Evolutionary conservation across 129 eudicot species (phyloP), one percentile per base, ranked within the genome.

Genomic region (Tanacetum coccineum): DNA sequence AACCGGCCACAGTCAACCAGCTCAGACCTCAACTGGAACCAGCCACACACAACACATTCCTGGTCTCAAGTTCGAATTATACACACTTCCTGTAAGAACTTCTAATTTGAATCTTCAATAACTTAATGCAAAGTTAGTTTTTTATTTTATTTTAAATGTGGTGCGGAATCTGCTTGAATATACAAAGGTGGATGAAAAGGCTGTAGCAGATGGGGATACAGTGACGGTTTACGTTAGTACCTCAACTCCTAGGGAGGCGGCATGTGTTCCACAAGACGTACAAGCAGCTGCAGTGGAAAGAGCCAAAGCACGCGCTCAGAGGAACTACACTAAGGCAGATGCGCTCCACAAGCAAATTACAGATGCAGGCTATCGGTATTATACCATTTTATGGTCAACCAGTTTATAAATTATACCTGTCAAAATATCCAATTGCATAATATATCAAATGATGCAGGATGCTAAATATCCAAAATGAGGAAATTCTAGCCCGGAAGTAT

Each of bases 171-270:
- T 68, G 54, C 9, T 51, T 30, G 59, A 22, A 25, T 47, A 46
- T 68, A 76, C 59, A 61, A 6, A 92, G 98, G 95, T 93, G 71
- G 96, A 93, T 71, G 79, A 59, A 51, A 93, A 86, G 68, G 89
- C 96, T 42, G 96, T 86, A 39, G 96, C 96, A 12, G 98, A 93
- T 64, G 98, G 98, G 14, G 98, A 93, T 79, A 89, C 96, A 6
- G 81, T 93, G 36, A 93, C 95, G 6, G 98, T 93, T 42, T 92
- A 88, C 47, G 98, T 88, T 40, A 88, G 87, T 59, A 70, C 84
- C 6, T 66, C 36, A 17, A 88, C 82, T 70, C 85, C 96, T 54
- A 82, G 86, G 22, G 96, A 92, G 52, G 79, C 96, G 2, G 77
- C 98, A 11, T 76, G 59, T 62, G 91, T 88, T 78, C 98, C 98